phyloP scores from a whole-genome alignment of 345 rosid genomes.

The Gossypium longicalyx region DNA sequence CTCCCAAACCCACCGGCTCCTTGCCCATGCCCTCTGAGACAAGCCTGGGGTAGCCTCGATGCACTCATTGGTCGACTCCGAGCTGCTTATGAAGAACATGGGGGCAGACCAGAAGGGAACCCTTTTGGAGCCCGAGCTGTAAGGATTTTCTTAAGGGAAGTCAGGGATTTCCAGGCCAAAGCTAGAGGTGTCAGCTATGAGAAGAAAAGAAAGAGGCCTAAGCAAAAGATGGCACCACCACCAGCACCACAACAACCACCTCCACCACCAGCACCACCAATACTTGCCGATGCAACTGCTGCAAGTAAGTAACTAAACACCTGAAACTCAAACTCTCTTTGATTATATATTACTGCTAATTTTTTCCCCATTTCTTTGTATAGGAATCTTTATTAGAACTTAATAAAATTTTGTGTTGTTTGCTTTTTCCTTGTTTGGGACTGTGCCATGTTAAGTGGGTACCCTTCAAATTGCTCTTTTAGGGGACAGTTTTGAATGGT shows the following conservation, averaged over 20 bases:
- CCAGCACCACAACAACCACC: conserved; percentile 9
- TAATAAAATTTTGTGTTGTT: neutral
- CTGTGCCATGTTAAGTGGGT: neutral
- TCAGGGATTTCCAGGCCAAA: conserved; percentile 85
- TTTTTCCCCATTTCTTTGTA: neutral
- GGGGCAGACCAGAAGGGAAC: conserved; percentile 76
- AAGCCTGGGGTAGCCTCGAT: conserved; percentile 97
- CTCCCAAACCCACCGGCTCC: conserved; percentile 85
- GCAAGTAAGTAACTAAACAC: conserved; percentile 3
- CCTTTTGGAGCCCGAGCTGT: conserved; percentile 86
- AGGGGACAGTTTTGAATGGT: conserved; percentile 10
- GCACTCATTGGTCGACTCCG: conserved; percentile 96
- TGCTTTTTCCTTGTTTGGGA: neutral
- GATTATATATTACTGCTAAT: neutral
- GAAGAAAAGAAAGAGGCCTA: conserved; percentile 72
- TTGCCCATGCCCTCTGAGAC: conserved; percentile 86
- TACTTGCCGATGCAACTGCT: conserved; percentile 17
- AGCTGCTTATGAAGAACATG: conserved; percentile 88
- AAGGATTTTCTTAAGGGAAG: conserved; percentile 77
- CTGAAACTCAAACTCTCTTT: neutral
- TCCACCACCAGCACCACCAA: conserved; percentile 7
- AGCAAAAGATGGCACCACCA: conserved; percentile 27
- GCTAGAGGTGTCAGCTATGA: conserved; percentile 92
- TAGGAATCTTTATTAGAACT: neutral
- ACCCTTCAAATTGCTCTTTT: conserved; percentile 3